Evolutionary conservation across 805 yeast genomes (phyloP).

Genomic region (Isabelozyma gotoi): DNA sequence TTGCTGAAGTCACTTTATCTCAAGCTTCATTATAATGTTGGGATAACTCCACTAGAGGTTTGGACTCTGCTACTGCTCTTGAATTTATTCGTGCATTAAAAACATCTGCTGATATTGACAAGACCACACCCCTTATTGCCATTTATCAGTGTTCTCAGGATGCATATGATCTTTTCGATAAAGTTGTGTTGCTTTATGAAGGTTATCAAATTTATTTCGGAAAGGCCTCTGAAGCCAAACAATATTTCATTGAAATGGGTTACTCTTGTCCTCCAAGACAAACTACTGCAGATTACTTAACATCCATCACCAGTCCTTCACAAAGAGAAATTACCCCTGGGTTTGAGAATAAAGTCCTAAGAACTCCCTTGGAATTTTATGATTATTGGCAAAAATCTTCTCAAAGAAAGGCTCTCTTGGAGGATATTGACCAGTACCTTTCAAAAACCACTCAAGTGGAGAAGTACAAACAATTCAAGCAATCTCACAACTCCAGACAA

Average conservation of each 20-base stretch:
- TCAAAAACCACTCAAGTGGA: constrained; percentile 8
- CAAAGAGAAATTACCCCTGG: constrained; percentile 37
- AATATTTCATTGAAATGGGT: constrained; percentile 34
- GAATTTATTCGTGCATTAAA: constrained; percentile 63
- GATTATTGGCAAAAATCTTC: constrained; percentile 28
- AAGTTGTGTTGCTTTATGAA: constrained; percentile 56
- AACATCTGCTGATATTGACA: constrained; percentile 55
- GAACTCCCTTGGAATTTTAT: constrained; percentile 25
- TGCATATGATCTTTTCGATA: constrained; percentile 60
- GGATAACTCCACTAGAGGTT: constrained; percentile 72
- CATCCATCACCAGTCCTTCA: constrained; percentile 29
- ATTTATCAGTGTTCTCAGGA: constrained; percentile 70
- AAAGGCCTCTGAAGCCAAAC: constrained; percentile 49
- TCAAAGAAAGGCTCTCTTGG: constrained; percentile 13
- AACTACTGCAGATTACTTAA: constrained; percentile 35
- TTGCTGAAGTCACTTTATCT: constrained; percentile 61
- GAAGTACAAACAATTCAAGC: constrained; percentile 13
- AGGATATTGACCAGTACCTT: constrained; percentile 17
- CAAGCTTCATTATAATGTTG: constrained; percentile 57
- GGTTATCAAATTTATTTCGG: constrained; percentile 67
- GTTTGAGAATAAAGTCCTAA: constrained; percentile 27
- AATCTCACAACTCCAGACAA: constrained; percentile 18
- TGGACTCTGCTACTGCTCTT: constrained; percentile 69
- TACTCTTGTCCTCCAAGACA: constrained; percentile 41
- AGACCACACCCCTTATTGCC: constrained; percentile 60